Evolutionary conservation across 768 basidiomycete species (phyloP).

Genomic region (Lactifluus subvellereus): DNA sequence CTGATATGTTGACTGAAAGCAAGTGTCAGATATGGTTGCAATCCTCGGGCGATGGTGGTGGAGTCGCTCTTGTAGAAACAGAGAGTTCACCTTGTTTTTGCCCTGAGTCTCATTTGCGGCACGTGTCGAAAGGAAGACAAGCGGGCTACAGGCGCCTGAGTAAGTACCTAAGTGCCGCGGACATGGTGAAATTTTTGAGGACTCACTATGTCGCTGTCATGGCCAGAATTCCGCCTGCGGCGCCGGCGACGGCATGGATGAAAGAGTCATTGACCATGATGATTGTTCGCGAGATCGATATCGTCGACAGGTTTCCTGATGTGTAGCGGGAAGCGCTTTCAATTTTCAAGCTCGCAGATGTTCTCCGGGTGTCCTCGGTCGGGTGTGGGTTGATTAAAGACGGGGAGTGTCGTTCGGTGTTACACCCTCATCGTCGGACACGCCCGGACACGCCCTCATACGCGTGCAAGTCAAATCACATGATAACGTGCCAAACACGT

Average conservation of each 20-base stretch:
- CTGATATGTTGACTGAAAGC: conserved; percentile 52
- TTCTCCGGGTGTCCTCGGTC: background rate
- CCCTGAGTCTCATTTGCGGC: conserved; percentile 87
- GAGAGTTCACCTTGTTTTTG: conserved; percentile 55
- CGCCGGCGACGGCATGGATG: conserved; percentile 85
- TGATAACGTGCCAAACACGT: conserved; percentile 1
- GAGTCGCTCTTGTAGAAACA: background rate
- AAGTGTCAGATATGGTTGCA: background rate
- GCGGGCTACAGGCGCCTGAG: conserved; percentile 51
- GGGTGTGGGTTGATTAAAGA: background rate
- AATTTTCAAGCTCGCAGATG: background rate
- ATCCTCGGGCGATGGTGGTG: conserved; percentile 3
- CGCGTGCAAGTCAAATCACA: background rate
- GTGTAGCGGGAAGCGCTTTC: background rate
- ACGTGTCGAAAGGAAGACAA: conserved; percentile 88
- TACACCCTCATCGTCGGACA: background rate
- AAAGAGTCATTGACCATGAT: conserved; percentile 53
- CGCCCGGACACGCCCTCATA: too few relatives aligned
- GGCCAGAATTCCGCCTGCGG: conserved; percentile 82
- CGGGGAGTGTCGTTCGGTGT: background rate
- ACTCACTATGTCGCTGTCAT: conserved; percentile 87
- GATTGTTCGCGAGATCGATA: background rate
- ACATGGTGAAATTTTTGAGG: conserved; percentile 5
- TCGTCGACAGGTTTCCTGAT: background rate
- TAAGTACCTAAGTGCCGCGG: conserved; percentile 8